Evolutionary conservation across 768 basidiomycete genomes (phyloP).

Genomic region (Boletus speciosus): DNA sequence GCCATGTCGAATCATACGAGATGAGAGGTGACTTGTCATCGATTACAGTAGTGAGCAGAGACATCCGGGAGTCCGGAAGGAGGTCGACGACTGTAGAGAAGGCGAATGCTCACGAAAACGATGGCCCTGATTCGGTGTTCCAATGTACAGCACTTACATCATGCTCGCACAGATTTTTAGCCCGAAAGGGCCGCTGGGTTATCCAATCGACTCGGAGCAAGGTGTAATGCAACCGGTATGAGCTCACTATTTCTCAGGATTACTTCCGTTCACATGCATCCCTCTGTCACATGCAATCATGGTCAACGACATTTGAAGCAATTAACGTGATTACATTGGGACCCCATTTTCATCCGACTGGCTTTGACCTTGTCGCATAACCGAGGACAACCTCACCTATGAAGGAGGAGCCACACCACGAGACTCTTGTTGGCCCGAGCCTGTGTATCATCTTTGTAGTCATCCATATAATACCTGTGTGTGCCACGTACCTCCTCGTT

Average conservation of each 20-base stretch:
- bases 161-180: not conserved
- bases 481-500: conserved; percentile 37
- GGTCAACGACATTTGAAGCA: not conserved
- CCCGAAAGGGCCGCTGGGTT: not conserved
- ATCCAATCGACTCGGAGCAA: not conserved
- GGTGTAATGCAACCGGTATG: not conserved
- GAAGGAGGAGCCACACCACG: conserved; percentile 16
- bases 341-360: not conserved
- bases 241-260: not conserved
- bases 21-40: conserved; percentile 34
- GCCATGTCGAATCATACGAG: conserved; percentile 23
- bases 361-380: not conserved
- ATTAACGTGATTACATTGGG: not conserved
- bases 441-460: conserved; percentile 10
- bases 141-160: not conserved
- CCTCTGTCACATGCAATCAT: not conserved
- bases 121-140: not conserved
- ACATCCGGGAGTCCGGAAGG: conserved; percentile 12
- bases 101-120: too few relatives aligned
- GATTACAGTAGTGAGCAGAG: conserved; percentile 21
- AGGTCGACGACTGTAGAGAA: not conserved
- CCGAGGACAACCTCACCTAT: conserved; percentile 5
- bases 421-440: conserved; percentile 20
- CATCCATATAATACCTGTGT: not conserved
- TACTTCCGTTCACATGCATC: not conserved